Percentiles rank a stretch among this genome's conserved stretches.
phyloP scores from a whole-genome alignment of 176 grass and related monocot genomes.

The Elymus sibiricus region DNA sequence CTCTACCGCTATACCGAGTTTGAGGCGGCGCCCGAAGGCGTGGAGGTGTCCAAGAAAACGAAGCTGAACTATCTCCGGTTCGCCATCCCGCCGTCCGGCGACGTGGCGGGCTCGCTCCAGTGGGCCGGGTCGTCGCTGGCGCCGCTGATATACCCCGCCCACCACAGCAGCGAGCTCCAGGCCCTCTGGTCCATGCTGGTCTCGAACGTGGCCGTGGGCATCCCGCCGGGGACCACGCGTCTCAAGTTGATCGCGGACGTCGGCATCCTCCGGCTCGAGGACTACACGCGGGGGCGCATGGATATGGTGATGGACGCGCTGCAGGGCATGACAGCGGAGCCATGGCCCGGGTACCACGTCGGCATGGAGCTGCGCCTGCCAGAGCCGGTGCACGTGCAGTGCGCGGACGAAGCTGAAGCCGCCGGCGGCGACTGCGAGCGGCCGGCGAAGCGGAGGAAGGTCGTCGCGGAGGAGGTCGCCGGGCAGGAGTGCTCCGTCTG shows the following conservation, averaged over 20 bases:
- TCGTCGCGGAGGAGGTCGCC: not conserved
- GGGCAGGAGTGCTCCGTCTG: conserved; percentile 16
- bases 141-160: not conserved
- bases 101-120: not conserved
- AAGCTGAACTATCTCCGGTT: conserved; percentile 25
- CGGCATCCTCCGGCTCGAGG: not conserved
- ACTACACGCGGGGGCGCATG: conserved; percentile 1
- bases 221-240: not conserved
- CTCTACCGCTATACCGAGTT: conserved; percentile 28
- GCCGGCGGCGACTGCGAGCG: not conserved
- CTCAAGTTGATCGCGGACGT: conserved; percentile 1
- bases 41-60: not conserved
- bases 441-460: not conserved
- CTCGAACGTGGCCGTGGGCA: not conserved
- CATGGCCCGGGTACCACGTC: conserved; percentile 2
- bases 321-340: not conserved
- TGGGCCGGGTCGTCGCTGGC: not conserved
- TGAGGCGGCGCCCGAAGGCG: not conserved
- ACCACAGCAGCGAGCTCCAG: not conserved
- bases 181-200: not conserved
- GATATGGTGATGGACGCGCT: not conserved
- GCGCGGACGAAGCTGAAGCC: not conserved
- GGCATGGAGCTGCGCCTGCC: not conserved
- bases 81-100: not conserved
- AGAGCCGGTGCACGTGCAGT: not conserved